Evolutionary conservation across 2,329 filamentous ascomycete genomes (phyloP), one percentile per base, ranked within the genome.

Genomic region (Venturia oleaginea): DNA sequence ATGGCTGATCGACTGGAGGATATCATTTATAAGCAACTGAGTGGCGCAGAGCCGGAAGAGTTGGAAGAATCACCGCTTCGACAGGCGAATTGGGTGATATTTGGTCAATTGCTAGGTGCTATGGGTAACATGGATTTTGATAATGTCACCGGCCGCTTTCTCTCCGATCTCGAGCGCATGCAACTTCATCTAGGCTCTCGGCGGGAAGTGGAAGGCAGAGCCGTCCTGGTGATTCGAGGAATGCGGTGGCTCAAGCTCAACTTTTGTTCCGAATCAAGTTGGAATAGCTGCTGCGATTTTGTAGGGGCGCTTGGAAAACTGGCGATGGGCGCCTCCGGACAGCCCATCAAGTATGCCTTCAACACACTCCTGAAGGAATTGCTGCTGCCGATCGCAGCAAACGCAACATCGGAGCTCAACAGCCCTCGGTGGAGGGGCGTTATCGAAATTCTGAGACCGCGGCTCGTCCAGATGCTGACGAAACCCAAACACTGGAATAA

Each of bases 11-110:
- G 95, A 69, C 81, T 99, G 4, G 93, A 97, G 73, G 91, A 88
- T 67, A 96, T 99, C 66, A 96, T 99, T 64, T 99, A 97, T 74
- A 88, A 88, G n/a, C 94, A 97, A 74, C 81, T 99, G 11, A 95
- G 92, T 72, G 89, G 88, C 57, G 89, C 92, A 8, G 92, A 97
- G 66, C 86, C 90, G 0, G 91, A 96, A 8, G 86, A 92, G 71
- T 79, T 93, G 3, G 80, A 86, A 67, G 81, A 87, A 10, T 96
- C 92, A 0, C 87, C 90, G 0, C 80, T 97, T 30, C 91, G 92
- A 68, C 86, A 94, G 76, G 90, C 94, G 17, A 99, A 99, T 71
- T 99, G 93, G 93, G 90, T 91, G 66, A 86, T 99, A 2, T 97
- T 97, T 73, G 88, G 91, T 24, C 90, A 96, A 71, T 80, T 99